Base-by-base conservation (phyloP, 2,329 filamentous ascomycete genomes). In the Colletotrichum viniferum region DNA sequence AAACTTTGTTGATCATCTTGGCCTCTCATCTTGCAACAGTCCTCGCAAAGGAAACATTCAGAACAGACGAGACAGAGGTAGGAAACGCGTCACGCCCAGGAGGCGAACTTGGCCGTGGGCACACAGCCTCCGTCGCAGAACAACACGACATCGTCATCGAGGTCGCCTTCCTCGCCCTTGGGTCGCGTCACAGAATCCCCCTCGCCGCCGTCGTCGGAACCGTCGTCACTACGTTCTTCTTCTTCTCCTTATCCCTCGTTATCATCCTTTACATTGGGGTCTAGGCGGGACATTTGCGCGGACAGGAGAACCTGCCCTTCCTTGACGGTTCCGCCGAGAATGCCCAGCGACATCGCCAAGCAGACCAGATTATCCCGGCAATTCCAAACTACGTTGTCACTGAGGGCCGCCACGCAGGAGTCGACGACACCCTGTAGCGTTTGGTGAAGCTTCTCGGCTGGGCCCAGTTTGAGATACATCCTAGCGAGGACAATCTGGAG, bases 401-500 rank as follows among this genome's bases (percentile, higher is more conserved):
- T 69, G 4, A 82, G 60, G 0, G 71, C 79, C 1, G 73, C 70
- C 5, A 82, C 72, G 14, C 79, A 78, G 5, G 68, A 62, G 16
- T 78, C 64, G 4, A 81, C 67, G 9, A 80, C 70, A 1, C 70
- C 73, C 16, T 80, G 76, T 5, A 82, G 66, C 10, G 58, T 71
- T 12, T 73, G 69, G 6, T 82, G 79, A 26, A 80, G 79, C 52
- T 80, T 78, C 13, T 16, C 56, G 2, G 48, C 28, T 3, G 79
- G 79, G 0, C 80, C 80, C 56, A 81, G 77, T 28, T 81, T 80
- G 12, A 78, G 64, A 26, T 77, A 76, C 80, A 82, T 81, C 36
- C 78, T 71, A 6, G 79, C 77, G 13, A 80, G 68, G 5, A 70
- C 67, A 18, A 81, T 66, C 3, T 75, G 73, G 1, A 67, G 64